Conservation (phyloP, 2,329 filamentous ascomycete species). For the Calonectria pauciramosa region DNA sequence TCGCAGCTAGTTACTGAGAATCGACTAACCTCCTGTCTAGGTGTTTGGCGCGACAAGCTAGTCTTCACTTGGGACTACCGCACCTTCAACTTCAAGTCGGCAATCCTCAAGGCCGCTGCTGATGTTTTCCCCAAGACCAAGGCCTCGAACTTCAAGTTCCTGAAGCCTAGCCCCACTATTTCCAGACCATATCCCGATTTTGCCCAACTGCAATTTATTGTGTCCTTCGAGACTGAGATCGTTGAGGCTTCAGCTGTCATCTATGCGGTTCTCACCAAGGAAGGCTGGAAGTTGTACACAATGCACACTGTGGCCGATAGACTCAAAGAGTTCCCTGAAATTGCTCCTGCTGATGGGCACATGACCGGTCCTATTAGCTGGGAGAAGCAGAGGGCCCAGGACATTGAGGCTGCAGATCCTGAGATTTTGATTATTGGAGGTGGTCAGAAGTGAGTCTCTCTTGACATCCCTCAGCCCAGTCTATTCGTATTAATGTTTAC, state of each 20-base stretch:
- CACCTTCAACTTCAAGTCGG: neutral
- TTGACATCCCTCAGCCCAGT: no score
- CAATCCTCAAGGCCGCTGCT: neutral
- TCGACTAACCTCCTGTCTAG: neutral
- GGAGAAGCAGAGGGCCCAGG: neutral
- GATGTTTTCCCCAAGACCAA: neutral
- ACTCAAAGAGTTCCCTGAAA: neutral
- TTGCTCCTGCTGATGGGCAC: neutral
- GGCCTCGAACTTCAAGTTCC: neutral
- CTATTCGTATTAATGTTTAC: neutral
- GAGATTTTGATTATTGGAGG: neutral
- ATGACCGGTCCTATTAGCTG: neutral
- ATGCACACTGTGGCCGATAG: neutral
- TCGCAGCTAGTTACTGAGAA: no score
- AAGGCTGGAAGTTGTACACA: neutral
- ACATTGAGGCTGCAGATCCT: neutral
- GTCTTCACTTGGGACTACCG: neutral
- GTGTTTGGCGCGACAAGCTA: neutral
- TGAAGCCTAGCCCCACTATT: neutral
- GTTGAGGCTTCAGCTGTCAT: neutral
- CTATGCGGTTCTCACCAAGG: neutral
- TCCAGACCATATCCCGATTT: neutral
- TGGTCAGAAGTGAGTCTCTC: neutral
- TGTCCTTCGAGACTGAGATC: neutral
- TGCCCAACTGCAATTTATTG: neutral